These are phyloP conservation scores for Mycena alexandri DNA, from an alignment of 768 basidiomycete genomes.

Conservation along the genomic window DNA sequence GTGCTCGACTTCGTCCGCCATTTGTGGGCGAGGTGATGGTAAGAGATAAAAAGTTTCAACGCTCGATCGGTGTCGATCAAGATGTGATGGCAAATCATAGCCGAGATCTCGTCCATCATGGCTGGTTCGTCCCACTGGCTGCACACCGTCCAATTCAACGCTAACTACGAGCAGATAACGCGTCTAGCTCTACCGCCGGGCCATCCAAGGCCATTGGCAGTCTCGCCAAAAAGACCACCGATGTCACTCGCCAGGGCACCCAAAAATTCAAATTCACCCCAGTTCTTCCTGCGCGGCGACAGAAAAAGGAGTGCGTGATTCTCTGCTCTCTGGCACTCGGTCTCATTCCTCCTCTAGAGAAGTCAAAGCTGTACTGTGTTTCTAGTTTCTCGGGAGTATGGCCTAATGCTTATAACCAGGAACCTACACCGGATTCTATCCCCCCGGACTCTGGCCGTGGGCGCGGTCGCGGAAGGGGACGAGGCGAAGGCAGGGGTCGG, in stretches of 20 bases:
- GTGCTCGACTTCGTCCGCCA: slow-evolving; percentile 67
- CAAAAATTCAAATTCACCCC: slow-evolving; percentile 87
- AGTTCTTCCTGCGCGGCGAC: slow-evolving; percentile 78
- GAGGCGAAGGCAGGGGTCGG: slow-evolving; percentile 49
- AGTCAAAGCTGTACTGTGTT: slow-evolving; percentile 69
- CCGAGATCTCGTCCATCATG: slow-evolving; percentile 36
- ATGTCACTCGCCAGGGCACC: slow-evolving; percentile 80
- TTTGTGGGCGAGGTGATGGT: slow-evolving; percentile 34
- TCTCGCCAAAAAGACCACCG: slow-evolving; percentile 77
- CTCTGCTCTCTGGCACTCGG: slow-evolving; percentile 8
- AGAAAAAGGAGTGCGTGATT: slow-evolving; percentile 74
- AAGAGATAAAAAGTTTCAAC: slow-evolving; percentile 14
- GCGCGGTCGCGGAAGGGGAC: slow-evolving; percentile 59
- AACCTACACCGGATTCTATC: slow-evolving; percentile 53
- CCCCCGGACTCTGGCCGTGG: slow-evolving; percentile 52
- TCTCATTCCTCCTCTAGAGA: slow-evolving; percentile 57
- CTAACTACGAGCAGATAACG: slow-evolving; percentile 46
- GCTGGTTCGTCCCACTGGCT: slow-evolving; percentile 41
- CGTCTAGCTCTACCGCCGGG: slow-evolving; percentile 48
- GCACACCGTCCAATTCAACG: background rate
- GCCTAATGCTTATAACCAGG: slow-evolving; percentile 51
- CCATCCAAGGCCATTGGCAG: slow-evolving; percentile 77
- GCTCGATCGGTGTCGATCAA: no score
- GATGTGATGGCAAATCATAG: slow-evolving; percentile 17
- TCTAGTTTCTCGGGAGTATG: slow-evolving; percentile 10